These are phyloP conservation scores for Leucaena leucocephala DNA, from an alignment of 306 rosid genomes.

Conservation along the genomic window DNA sequence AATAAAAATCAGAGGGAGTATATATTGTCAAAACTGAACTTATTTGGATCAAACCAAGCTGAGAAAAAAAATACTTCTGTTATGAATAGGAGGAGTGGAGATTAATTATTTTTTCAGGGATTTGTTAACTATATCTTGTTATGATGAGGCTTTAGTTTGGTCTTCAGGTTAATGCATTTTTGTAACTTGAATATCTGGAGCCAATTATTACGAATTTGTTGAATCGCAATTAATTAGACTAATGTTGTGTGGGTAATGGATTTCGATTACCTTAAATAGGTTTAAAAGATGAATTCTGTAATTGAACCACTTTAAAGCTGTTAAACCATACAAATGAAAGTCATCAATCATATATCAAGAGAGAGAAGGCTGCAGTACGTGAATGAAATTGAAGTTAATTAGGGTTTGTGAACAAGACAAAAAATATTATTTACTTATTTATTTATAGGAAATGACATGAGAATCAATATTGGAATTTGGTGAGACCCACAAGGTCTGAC, in stretches of 20 bases:
- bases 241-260: background rate
- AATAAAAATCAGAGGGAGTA: no score
- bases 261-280: background rate
- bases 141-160: background rate
- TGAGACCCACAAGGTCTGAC: conserved; percentile 5
- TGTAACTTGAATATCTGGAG: background rate
- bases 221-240: background rate
- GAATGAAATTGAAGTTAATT: background rate
- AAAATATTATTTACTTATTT: background rate
- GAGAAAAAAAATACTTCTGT: background rate
- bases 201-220: background rate
- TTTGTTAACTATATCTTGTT: background rate
- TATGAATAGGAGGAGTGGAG: background rate
- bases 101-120: background rate
- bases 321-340: background rate
- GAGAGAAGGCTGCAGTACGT: no score
- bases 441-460: background rate
- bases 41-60: no score
- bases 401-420: background rate
- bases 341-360: background rate
- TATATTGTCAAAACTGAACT: no score
- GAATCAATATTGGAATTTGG: background rate
- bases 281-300: background rate
- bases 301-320: background rate
- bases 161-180: no score